Evolutionary conservation across 257 asterid genomes (phyloP).

Genomic region (Fraxinus quadrangulata): DNA sequence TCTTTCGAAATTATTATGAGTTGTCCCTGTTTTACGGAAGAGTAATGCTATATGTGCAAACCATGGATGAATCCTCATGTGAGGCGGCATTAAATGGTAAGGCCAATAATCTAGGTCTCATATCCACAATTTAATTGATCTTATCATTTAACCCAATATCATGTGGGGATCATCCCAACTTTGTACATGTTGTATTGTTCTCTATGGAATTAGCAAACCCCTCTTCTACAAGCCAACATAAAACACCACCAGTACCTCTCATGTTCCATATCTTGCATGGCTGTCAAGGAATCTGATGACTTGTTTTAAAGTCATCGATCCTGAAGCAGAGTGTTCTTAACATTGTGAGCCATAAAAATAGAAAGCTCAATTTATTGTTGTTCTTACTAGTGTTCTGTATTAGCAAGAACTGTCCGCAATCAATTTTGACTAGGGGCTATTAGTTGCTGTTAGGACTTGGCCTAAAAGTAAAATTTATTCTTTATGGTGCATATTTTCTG

Average conservation of each 20-base stretch:
- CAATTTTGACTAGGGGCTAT: no score
- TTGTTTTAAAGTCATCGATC: background rate
- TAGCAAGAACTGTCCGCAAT: no score
- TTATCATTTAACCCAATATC: no score
- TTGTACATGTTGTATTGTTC: no score
- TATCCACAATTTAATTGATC: no score
- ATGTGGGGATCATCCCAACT: no score
- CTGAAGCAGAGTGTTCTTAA: background rate
- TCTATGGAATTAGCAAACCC: background rate
- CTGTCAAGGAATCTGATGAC: background rate
- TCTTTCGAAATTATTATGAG: background rate
- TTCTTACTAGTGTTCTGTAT: background rate
- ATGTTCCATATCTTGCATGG: background rate
- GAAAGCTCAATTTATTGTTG: background rate
- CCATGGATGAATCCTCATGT: no score
- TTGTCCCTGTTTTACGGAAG: background rate
- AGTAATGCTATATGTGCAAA: no score
- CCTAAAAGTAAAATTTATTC: no score
- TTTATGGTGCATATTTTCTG: no score
- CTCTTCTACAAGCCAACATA: background rate
- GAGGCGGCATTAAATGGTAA: no score
- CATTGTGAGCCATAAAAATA: background rate
- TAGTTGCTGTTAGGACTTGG: background rate
- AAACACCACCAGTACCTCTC: background rate
- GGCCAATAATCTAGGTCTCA: no score